Evolutionary conservation across 2,329 filamentous ascomycete species (phyloP), one percentile per base, ranked within the genome.

Genomic region (Fusarium phyllophilum): DNA sequence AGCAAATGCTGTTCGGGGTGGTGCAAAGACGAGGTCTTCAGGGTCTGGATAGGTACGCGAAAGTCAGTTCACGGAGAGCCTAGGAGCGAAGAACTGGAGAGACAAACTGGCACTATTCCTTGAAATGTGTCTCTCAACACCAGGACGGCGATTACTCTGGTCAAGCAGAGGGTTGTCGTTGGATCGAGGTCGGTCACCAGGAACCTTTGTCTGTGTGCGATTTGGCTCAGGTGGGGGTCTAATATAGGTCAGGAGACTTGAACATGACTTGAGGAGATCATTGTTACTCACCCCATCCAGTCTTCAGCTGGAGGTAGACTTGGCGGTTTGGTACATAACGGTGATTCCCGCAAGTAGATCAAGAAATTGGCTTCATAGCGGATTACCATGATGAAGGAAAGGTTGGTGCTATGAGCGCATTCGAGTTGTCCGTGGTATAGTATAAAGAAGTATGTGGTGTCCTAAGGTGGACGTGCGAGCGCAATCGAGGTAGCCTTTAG

Each of bases 11-110:
- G 91, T 94, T 81, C 94, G 93, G 4, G 95, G 94, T 26, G 95
- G 95, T 20, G 94, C 95, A 66, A 97, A 92, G 66, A 96, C 89
- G 66, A 97, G 93, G 73, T 97, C 94, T 77, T 97, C 95, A 78
- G 89, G 85, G 81, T 89, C 90, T 93, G 39, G 15, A 49, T 36
- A 38, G 61, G 62, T 54, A 52, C 46, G 67, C 55, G 62, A 34
- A 48, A 54, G 68, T 77, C 61, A 75, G 73, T 55, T 75, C 31
- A 58, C 26, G 20, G 44, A 46, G n/a, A 52, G 46, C 45, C 13
- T 18, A 29, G 41, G 48, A 48, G 34, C 24, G 45, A 34, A 54
- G 33, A 29, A 54, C 42, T 62, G 63, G 66, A 62, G 62, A 56
- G 65, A 82, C 89, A 64, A 85, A 91, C 89, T 90, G 66, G 86